A percentile compares a stretch with the other conserved stretches of the same genome.
Conservation (phyloP, 768 basidiomycete species). For the Lactarius psammicola region DNA sequence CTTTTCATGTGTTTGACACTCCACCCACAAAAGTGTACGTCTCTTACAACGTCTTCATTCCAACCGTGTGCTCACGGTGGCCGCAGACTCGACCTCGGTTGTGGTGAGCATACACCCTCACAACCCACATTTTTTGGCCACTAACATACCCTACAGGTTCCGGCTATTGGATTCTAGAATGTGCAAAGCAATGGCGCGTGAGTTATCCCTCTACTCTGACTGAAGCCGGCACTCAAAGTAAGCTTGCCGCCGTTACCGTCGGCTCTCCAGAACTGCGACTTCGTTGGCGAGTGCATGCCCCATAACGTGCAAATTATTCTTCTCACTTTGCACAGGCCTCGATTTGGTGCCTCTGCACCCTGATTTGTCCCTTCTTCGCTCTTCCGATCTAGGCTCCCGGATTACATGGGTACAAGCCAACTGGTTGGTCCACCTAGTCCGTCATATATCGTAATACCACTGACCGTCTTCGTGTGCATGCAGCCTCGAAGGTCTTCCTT, state of each 20-base stretch:
- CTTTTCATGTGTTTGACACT: constrained; percentile 63
- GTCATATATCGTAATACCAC: constrained; percentile 9
- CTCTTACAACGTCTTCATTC: constrained; percentile 8
- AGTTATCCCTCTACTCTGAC: constrained; percentile 22
- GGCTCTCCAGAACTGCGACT: constrained; percentile 48
- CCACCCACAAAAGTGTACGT: constrained; percentile 63
- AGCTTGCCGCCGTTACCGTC: constrained; percentile 7
- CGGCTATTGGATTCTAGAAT: constrained; percentile 71
- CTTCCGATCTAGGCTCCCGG: constrained; percentile 53
- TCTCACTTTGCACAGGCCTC: constrained; percentile 44
- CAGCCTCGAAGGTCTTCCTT: constrained; percentile 69
- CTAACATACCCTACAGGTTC: constrained; percentile 44
- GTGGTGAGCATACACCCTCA: constrained; percentile 47
- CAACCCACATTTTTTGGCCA: constrained; percentile 13
- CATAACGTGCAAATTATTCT: background rate
- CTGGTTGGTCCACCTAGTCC: constrained; percentile 48
- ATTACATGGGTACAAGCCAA: constrained; percentile 73
- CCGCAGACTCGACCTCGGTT: constrained; percentile 65
- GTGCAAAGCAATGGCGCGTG: constrained; percentile 63
- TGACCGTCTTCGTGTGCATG: constrained; percentile 4
- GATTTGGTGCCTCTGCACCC: constrained; percentile 74
- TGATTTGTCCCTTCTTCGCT: constrained; percentile 59
- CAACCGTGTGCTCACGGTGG: constrained; percentile 16
- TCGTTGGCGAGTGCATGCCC: constrained; percentile 52
- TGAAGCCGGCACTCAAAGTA: background rate